These are phyloP conservation scores for Thermochaetoides thermophila DNA, from an alignment of 495 filamentous ascomycete genomes.

Conservation along the genomic window DNA sequence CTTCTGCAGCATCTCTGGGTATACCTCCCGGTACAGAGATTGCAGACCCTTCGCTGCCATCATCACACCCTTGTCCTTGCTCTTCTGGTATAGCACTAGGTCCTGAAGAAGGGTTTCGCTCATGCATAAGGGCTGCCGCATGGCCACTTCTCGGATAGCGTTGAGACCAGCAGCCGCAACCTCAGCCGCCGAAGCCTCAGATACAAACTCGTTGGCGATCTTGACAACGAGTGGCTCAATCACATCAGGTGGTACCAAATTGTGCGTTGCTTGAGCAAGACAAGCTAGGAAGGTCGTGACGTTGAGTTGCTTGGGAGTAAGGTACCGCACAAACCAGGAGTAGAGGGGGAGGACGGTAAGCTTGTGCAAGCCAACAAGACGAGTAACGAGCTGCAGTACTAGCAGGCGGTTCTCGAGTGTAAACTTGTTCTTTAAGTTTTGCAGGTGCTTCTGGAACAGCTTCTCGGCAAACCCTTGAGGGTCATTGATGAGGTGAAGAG, in stretches of 20 bases:
- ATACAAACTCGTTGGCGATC: constrained; percentile 97
- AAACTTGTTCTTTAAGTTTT: constrained; percentile 71
- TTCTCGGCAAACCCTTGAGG: constrained; percentile 88
- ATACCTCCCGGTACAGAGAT: constrained; percentile 78
- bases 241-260: constrained; percentile 81
- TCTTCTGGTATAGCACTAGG: constrained; percentile 87
- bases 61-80: constrained; percentile 93
- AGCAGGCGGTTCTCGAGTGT: constrained; percentile 82
- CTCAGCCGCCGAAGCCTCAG: constrained; percentile 79
- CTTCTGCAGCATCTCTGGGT: constrained; percentile 76
- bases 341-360: constrained; percentile 45
- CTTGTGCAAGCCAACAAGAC: constrained; percentile 86
- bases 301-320: constrained; percentile 76
- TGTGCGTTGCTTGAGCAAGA: constrained; percentile 81
- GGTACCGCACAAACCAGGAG: constrained; percentile 79
- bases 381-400: constrained; percentile 75
- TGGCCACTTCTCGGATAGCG: constrained; percentile 85
- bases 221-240: constrained; percentile 86
- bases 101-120: constrained; percentile 91
- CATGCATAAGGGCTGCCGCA: constrained; percentile 86
- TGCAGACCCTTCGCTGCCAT: constrained; percentile 92
- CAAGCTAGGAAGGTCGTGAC: constrained; percentile 92
- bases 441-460: constrained; percentile 81
- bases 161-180: constrained; percentile 89
- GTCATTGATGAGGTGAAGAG: constrained; percentile 84